Conservation (phyloP, 345 rosid genomes). For the Zanthoxylum bungeanum region DNA sequence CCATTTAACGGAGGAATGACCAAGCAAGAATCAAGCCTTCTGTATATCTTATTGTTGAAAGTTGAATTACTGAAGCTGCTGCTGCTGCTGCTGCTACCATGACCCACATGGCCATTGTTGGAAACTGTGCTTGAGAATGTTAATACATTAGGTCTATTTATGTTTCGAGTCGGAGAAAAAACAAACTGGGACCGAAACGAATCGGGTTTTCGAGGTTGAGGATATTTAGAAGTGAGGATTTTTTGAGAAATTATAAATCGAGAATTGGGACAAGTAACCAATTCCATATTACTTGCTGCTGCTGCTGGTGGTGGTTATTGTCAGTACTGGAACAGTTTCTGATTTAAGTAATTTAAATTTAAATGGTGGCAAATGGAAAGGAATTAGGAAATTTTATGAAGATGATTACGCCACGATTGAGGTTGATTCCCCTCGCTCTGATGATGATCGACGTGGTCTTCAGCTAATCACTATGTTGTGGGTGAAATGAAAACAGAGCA, state of each 20-base stretch:
- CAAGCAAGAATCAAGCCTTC: conserved; percentile 57
- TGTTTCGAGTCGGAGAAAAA: background rate
- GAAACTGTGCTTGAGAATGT: background rate
- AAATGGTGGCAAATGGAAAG: background rate
- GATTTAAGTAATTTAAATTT: background rate
- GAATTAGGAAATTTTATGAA: conserved; percentile 3
- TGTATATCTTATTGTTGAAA: conserved; percentile 35
- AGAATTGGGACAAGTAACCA: background rate
- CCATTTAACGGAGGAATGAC: conserved; percentile 56
- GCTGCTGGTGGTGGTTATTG: too few relatives aligned
- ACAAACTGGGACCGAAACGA: background rate
- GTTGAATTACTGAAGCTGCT: conserved; percentile 6
- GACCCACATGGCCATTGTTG: conserved; percentile 33
- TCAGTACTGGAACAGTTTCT: background rate
- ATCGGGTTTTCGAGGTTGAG: background rate
- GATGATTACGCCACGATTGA: conserved; percentile 36
- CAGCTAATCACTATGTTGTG: background rate
- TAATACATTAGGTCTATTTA: background rate
- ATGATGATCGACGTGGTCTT: background rate
- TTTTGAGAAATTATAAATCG: background rate
- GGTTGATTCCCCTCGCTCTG: background rate
- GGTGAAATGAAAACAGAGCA: too few relatives aligned
- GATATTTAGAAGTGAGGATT: background rate
- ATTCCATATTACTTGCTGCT: background rate
- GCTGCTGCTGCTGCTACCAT: conserved; percentile 11